Evolutionary conservation across 2,329 filamentous ascomycete species (phyloP), one percentile per base, ranked within the genome.

Genomic region (Dactylonectria macrodidyma): DNA sequence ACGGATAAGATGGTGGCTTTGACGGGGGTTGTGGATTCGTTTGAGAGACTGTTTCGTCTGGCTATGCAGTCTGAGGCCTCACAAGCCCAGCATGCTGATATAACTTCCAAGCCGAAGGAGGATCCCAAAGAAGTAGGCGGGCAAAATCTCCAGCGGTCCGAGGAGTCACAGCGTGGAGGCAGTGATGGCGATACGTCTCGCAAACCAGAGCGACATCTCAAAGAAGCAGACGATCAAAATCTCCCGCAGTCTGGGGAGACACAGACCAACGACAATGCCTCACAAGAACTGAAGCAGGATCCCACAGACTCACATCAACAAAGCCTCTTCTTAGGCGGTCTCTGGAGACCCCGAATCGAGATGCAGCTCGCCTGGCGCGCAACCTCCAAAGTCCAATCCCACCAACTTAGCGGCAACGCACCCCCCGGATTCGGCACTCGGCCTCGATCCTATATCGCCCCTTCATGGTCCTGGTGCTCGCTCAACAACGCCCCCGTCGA

Each of bases 381-480:
- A 7, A 68, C 44, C 11, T 64, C 68, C n/a, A 47, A 52, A 3
- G 33, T 61, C 5, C 41, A 70, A 9, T 26, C 10, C 22, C 46
- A 54, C 3, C 41, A 48, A 19, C 11, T 66, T 0, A 41, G 41
- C 30, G 51, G 61, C 3, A 69, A 36, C 9, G 14, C 60, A 2
- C 26, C 60, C 22, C 26, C 55, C 7, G 52, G 41, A 9, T 50
- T 59, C 16, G 62, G 68, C 1, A 50, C 51, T 19, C 51, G 65
- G 2, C 51, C 61, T 0, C 4, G 50, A 1, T 2, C 59, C 7
- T 64, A 68, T 8, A 2, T 68, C 7, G 58, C 62, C 5, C 69
- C 69, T 1, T 60, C 55, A 0, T 68, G 68, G 68, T 70, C 65
- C 1, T 71, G 68, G 69, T 71, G 51, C 36, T 71, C 69, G 4